Percentiles rank a stretch among this genome's conserved stretches.
phyloP scores from a whole-genome alignment of 768 basidiomycete genomes.

The Thelephora aurantiotincta region DNA sequence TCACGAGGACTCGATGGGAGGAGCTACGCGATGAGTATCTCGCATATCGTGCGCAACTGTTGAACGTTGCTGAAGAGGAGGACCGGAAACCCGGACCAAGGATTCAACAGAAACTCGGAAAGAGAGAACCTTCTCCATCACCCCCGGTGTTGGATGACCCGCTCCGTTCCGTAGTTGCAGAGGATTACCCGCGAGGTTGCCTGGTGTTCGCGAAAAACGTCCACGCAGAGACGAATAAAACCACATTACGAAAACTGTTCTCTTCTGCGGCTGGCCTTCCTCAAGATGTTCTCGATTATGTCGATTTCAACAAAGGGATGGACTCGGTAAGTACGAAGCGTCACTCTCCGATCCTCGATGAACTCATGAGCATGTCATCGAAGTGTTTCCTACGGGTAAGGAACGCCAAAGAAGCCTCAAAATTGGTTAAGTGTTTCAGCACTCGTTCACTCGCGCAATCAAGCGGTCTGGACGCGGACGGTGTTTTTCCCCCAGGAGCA shows the following conservation, averaged over 20 bases:
- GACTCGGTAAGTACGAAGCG: slow-evolving; percentile 36
- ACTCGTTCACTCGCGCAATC: slow-evolving; percentile 24
- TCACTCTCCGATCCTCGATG: not conserved
- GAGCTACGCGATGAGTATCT: slow-evolving; percentile 55
- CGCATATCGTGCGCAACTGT: slow-evolving; percentile 38
- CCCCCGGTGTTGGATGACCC: not conserved
- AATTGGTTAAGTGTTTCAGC: slow-evolving; percentile 32
- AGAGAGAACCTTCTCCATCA: not conserved
- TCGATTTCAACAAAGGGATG: slow-evolving; percentile 70
- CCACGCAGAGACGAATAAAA: slow-evolving; percentile 70
- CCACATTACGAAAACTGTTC: slow-evolving; percentile 53
- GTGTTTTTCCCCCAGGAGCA: slow-evolving; percentile 14
- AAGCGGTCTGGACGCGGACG: slow-evolving; percentile 41
- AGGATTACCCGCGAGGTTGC: slow-evolving; percentile 47
- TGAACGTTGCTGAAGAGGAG: slow-evolving; percentile 26
- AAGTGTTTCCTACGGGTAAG: slow-evolving; percentile 67
- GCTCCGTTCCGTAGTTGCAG: slow-evolving; percentile 1
- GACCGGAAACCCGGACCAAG: not conserved
- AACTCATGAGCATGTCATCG: too few relatives aligned
- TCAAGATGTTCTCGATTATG: slow-evolving; percentile 46
- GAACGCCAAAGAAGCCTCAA: slow-evolving; percentile 29
- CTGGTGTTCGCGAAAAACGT: slow-evolving; percentile 60
- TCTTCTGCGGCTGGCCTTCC: slow-evolving; percentile 22
- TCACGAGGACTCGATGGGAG: slow-evolving; percentile 50
- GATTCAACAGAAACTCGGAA: not conserved